Conservation (phyloP, 306 rosid genomes). For the Phaseolus lunatus region DNA sequence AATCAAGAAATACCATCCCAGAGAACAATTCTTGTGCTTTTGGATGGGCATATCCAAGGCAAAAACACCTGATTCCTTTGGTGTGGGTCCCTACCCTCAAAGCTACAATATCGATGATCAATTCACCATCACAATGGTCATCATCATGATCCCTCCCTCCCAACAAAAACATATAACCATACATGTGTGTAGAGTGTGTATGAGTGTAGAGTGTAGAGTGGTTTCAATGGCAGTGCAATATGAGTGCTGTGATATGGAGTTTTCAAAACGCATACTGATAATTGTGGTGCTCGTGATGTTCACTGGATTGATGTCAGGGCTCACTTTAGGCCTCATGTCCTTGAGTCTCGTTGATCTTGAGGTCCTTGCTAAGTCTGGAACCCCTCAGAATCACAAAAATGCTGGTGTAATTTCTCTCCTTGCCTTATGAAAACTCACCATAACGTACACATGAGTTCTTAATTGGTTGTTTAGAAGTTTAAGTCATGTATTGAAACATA, state of each 20-base stretch:
- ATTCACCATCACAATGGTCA: background rate
- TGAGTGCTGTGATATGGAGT: constrained; percentile 60
- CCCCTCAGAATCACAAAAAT: constrained; percentile 67
- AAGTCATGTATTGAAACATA: no score
- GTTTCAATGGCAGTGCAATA: constrained; percentile 69
- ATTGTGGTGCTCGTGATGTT: constrained; percentile 67
- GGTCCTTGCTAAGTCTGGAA: constrained; percentile 89
- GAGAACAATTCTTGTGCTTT: background rate
- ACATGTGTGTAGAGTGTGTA: background rate
- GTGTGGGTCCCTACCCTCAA: background rate
- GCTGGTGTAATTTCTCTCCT: constrained; percentile 62
- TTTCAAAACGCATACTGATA: constrained; percentile 59
- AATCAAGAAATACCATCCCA: background rate
- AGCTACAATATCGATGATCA: constrained; percentile 36
- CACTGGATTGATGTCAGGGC: constrained; percentile 96
- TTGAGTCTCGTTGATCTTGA: constrained; percentile 97
- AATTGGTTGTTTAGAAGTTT: background rate
- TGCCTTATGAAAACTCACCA: background rate
- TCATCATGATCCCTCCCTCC: background rate
- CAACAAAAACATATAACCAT: background rate
- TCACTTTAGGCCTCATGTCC: constrained; percentile 97
- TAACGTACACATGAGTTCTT: no score
- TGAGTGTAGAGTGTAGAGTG: background rate
- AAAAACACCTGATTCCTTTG: background rate
- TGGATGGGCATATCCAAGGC: background rate